Evolutionary conservation across 768 basidiomycete genomes (phyloP).

Genomic region (Lactarius hengduanensis): DNA sequence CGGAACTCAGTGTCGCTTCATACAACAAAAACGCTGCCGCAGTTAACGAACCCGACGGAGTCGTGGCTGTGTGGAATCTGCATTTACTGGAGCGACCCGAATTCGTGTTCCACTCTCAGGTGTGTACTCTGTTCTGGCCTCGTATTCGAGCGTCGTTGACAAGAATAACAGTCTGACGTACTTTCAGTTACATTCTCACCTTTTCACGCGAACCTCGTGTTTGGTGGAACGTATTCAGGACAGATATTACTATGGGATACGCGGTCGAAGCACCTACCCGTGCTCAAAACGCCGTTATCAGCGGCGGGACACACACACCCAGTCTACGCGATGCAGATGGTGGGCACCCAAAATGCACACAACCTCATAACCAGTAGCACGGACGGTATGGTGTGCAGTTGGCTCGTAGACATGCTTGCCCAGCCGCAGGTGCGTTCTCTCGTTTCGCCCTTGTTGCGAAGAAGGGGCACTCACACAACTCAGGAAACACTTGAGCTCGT

Average conservation of each 20-base stretch:
- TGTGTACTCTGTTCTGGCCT: constrained; percentile 38
- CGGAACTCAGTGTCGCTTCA: constrained; percentile 91
- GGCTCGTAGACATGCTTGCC: constrained; percentile 98
- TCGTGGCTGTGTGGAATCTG: constrained; percentile 97
- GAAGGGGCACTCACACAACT: constrained; percentile 2
- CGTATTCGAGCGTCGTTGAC: constrained; percentile 20
- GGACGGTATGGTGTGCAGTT: constrained; percentile 95
- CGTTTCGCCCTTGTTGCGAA: background rate
- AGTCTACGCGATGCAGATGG: constrained; percentile 97
- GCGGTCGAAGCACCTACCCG: constrained; percentile 92
- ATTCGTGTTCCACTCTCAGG: constrained; percentile 98
- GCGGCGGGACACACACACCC: constrained; percentile 98
- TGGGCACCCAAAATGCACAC: constrained; percentile 98
- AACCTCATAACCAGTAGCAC: constrained; percentile 96
- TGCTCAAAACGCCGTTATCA: constrained; percentile 93
- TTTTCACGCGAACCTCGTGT: constrained; percentile 95
- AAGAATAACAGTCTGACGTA: constrained; percentile 78
- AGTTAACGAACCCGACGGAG: constrained; percentile 93
- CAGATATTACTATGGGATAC: constrained; percentile 99
- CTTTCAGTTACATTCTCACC: constrained; percentile 96
- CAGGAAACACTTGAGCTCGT: constrained; percentile 93
- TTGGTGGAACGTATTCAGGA: constrained; percentile 99
- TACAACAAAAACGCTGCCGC: constrained; percentile 98
- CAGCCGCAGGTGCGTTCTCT: constrained; percentile 76
- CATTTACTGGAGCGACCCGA: constrained; percentile 95